Percentiles rank a stretch among this genome's conserved stretches.
Conservation (phyloP, 1,284 basidiomycete species). For the Peniophora sp. region DNA sequence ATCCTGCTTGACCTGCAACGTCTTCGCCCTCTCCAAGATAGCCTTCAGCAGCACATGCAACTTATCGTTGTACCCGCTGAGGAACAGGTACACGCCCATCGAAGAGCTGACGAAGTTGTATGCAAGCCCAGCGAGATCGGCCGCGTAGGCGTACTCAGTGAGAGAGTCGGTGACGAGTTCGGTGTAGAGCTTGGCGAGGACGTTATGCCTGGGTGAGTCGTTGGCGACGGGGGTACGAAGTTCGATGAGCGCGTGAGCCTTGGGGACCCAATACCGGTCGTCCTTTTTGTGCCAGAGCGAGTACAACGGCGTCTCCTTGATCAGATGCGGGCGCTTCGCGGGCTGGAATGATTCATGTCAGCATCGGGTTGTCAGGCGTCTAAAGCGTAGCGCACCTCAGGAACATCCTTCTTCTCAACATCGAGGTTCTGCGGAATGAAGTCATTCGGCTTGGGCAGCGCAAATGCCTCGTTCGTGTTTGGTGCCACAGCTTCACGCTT, state of each 20-base stretch:
- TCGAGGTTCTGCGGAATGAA: constrained; percentile 88
- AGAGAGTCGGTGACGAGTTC: constrained; percentile 87
- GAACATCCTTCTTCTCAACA: constrained; percentile 65
- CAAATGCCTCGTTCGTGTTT: constrained; percentile 63
- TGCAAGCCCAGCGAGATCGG: constrained; percentile 82
- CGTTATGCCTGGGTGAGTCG: constrained; percentile 45
- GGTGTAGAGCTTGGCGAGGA: constrained; percentile 71
- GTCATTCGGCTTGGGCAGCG: constrained; percentile 79
- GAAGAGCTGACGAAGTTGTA: constrained; percentile 68
- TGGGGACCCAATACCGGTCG: constrained; percentile 91
- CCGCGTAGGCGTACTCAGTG: constrained; percentile 90
- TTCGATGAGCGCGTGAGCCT: constrained; percentile 68
- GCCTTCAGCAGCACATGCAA: constrained; percentile 70
- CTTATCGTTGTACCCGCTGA: constrained; percentile 95
- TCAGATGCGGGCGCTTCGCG: constrained; percentile 64
- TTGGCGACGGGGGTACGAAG: constrained; percentile 56
- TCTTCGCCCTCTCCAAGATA: constrained; percentile 69
- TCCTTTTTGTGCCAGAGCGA: constrained; percentile 95
- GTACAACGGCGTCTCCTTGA: constrained; percentile 65
- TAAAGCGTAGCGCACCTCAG: constrained; percentile 36
- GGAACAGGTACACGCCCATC: constrained; percentile 63
- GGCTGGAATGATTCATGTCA: constrained; percentile 38
- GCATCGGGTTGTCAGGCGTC: constrained; percentile 6
- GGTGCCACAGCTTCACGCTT: constrained; percentile 44
- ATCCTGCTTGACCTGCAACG: constrained; percentile 61